phyloP scores from a whole-genome alignment of 2,329 filamentous ascomycete genomes.

The Aspergillus sp. region DNA sequence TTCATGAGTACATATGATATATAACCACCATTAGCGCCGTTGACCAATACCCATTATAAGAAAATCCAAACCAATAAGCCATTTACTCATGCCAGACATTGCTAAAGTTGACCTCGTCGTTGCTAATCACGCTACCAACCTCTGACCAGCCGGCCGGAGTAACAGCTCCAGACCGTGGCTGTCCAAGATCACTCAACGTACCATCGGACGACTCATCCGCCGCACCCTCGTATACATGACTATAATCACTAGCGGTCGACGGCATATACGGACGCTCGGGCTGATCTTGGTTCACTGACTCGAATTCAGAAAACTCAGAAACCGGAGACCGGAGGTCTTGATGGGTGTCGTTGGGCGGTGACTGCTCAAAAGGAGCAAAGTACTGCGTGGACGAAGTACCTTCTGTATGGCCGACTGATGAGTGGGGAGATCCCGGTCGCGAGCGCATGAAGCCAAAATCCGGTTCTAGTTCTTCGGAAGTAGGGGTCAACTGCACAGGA shows the following conservation, averaged over 20 bases:
- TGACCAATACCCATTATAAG: no score
- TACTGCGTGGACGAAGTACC: slow-evolving; percentile 21
- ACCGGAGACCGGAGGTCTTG: slow-evolving; percentile 16
- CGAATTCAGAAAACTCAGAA: slow-evolving; percentile 11
- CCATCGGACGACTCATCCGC: slow-evolving; percentile 30
- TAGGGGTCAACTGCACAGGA: slow-evolving; percentile 40
- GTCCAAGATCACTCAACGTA: slow-evolving; percentile 33
- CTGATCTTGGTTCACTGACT: slow-evolving; percentile 2
- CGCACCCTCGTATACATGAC: slow-evolving; percentile 29
- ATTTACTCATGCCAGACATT: not conserved
- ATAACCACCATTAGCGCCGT: no score
- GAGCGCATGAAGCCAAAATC: slow-evolving; percentile 18
- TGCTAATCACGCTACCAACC: slow-evolving; percentile 38
- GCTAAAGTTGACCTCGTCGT: slow-evolving; percentile 28
- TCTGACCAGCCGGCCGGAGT: slow-evolving; percentile 42
- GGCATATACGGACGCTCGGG: slow-evolving; percentile 28
- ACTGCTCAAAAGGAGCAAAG: slow-evolving; percentile 25
- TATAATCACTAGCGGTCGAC: slow-evolving; percentile 31
- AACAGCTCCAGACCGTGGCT: slow-evolving; percentile 21
- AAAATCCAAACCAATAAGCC: no score
- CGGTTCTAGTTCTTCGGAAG: slow-evolving; percentile 33
- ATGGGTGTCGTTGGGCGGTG: slow-evolving; percentile 11
- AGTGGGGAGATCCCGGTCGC: slow-evolving; percentile 14
- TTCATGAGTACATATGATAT: no score
- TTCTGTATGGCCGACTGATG: slow-evolving; percentile 28